Evolutionary conservation across 139 green algal genomes (phyloP).

Genomic region (Limnomonas spitsbergensis): DNA sequence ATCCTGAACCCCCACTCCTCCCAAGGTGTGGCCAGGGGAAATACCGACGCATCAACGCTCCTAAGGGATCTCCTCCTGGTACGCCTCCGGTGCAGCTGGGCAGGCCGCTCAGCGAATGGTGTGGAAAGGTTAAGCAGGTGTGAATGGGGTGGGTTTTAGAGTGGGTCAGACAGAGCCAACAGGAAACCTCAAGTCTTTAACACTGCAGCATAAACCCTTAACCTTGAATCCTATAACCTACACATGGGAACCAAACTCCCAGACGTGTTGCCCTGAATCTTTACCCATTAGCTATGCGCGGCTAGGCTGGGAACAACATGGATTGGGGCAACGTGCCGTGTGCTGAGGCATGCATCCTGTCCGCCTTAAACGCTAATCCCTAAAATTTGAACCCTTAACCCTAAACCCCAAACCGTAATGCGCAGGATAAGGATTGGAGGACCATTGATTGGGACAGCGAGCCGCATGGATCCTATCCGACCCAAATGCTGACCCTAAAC

Average conservation of each 20-base stretch:
- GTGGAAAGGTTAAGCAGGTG: slow-evolving; percentile 6
- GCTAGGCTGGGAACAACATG: background rate
- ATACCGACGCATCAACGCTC: slow-evolving; percentile 27
- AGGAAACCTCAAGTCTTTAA: background rate
- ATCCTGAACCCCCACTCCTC: background rate
- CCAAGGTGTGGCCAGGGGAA: slow-evolving; percentile 33
- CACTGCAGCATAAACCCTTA: background rate
- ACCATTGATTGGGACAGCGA: too few relatives aligned
- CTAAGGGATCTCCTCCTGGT: slow-evolving; percentile 30
- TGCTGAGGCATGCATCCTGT: too few relatives aligned
- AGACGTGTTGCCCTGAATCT: background rate
- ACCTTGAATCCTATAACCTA: background rate
- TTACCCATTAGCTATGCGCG: background rate
- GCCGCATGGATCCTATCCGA: too few relatives aligned
- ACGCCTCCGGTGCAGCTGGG: slow-evolving; percentile 19
- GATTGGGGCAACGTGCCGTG: background rate
- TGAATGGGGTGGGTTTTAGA: background rate
- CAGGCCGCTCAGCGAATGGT: slow-evolving; percentile 8
- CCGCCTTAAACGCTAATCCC: too few relatives aligned
- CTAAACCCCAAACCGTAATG: too few relatives aligned
- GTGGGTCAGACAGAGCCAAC: background rate
- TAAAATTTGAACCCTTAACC: too few relatives aligned
- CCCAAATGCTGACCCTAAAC: too few relatives aligned
- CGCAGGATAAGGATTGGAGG: too few relatives aligned
- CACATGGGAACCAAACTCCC: background rate